These are phyloP conservation scores for Pulveroboletus sp. DNA, from an alignment of 1,284 basidiomycete species.

Conservation along the genomic window DNA sequence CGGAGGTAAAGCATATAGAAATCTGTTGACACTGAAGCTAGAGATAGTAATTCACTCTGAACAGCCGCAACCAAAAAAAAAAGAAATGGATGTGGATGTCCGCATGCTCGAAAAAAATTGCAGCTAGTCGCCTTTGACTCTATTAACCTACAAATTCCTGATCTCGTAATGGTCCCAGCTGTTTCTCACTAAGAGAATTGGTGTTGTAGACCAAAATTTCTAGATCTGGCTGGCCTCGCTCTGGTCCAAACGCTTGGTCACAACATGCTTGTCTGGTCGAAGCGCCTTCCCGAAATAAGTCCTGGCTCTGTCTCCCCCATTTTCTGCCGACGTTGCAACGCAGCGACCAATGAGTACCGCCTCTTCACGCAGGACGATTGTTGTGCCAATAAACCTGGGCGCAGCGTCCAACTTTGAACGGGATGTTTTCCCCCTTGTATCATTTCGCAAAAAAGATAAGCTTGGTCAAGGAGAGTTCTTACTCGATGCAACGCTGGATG, in stretches of 20 bases:
- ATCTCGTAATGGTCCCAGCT: too few relatives aligned
- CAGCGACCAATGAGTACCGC: neutral
- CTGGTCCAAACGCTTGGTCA: neutral
- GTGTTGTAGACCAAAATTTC: neutral
- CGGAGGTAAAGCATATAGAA: neutral
- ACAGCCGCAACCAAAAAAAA: too few relatives aligned
- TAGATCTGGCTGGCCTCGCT: neutral
- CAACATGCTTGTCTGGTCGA: neutral
- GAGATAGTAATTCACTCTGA: too few relatives aligned
- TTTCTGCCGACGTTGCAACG: neutral
- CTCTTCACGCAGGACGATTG: neutral
- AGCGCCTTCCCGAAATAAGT: neutral
- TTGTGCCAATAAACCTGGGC: neutral
- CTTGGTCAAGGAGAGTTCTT: neutral
- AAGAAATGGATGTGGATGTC: neutral
- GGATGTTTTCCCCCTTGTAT: neutral
- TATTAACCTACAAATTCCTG: too few relatives aligned
- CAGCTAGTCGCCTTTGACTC: neutral
- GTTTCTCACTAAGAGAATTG: too few relatives aligned
- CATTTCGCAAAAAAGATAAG: neutral
- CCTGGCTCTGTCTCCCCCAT: neutral
- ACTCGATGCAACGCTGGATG: neutral
- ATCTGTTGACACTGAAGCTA: neutral
- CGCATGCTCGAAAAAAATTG: neutral
- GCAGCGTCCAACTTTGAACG: neutral